phyloP scores from a whole-genome alignment of 1,284 basidiomycete genomes.

The Mycosarcoma maydis region DNA sequence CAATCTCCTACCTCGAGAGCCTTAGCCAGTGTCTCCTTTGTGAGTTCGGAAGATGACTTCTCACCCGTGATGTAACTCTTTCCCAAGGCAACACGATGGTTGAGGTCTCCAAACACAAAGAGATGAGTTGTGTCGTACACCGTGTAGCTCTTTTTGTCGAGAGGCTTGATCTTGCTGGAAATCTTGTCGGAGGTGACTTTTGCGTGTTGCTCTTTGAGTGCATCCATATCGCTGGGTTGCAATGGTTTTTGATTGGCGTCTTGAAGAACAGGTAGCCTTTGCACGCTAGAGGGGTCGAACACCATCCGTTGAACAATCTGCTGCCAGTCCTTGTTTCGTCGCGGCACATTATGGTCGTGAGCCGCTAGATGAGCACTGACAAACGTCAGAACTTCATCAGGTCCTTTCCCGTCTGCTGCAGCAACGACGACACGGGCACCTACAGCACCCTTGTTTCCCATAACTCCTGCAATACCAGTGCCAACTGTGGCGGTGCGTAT shows the following conservation, averaged over 20 bases:
- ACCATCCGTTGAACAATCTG: constrained; percentile 81
- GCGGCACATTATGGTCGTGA: constrained; percentile 77
- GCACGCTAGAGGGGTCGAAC: constrained; percentile 70
- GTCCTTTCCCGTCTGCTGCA: constrained; percentile 37
- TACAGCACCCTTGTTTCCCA: constrained; percentile 97
- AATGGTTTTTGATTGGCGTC: constrained; percentile 14
- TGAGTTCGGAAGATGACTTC: constrained; percentile 20
- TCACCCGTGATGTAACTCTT: constrained; percentile 23
- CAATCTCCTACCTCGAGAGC: constrained; percentile 51
- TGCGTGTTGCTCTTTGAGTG: constrained; percentile 67
- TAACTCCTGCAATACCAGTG: constrained; percentile 68
- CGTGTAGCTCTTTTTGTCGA: constrained; percentile 54
- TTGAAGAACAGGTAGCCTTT: constrained; percentile 45
- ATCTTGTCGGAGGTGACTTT: constrained; percentile 70
- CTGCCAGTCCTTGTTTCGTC: constrained; percentile 82
- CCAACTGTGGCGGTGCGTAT: constrained; percentile 61
- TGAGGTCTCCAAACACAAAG: constrained; percentile 67
- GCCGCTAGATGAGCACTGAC: constrained; percentile 90
- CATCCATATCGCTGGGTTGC: constrained; percentile 31
- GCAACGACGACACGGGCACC: constrained; percentile 82
- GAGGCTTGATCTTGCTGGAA: constrained; percentile 71
- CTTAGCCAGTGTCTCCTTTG: constrained; percentile 32
- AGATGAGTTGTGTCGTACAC: constrained; percentile 66
- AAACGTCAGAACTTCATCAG: constrained; percentile 74
- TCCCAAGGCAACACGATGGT: constrained; percentile 63